Conservation (phyloP, 306 rosid species). For the Ochetophila trinervis region DNA sequence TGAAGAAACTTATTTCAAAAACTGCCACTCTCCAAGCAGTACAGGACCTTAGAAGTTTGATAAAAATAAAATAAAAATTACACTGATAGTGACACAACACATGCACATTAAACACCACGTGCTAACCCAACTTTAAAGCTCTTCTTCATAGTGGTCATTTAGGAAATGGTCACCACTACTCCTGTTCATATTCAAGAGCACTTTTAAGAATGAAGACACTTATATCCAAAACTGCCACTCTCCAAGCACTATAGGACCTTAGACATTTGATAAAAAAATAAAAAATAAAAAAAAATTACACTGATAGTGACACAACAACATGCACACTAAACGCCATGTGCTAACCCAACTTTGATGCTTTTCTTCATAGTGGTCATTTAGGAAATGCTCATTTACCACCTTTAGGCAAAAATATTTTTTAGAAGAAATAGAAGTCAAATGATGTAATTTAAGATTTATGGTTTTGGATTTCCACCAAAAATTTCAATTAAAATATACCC, state of each 20-base stretch:
- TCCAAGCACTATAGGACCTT: no score
- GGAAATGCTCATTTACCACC: neutral
- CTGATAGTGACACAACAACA: no score
- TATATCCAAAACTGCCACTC: no score
- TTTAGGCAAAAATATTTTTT: neutral
- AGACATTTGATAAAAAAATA: no score
- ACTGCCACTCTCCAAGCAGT: no score
- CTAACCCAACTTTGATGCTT: neutral
- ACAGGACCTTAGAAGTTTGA: no score
- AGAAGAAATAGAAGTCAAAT: neutral
- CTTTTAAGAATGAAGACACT: neutral
- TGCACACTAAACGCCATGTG: no score
- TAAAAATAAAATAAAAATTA: no score
- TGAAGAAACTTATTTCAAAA: no score
- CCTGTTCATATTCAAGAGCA: slow-evolving; percentile 10
- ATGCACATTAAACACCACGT: no score
- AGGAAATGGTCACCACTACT: neutral
- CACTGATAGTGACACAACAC: no score
- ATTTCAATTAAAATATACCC: neutral
- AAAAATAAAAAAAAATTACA: no score
- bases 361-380: neutral
- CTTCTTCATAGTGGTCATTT: neutral
- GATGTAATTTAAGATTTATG: neutral
- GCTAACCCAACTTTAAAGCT: neutral
- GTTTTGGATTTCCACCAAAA: neutral